Evolutionary conservation across 306 rosid species (phyloP).

Genomic region (Lathyrus oleraceus): DNA sequence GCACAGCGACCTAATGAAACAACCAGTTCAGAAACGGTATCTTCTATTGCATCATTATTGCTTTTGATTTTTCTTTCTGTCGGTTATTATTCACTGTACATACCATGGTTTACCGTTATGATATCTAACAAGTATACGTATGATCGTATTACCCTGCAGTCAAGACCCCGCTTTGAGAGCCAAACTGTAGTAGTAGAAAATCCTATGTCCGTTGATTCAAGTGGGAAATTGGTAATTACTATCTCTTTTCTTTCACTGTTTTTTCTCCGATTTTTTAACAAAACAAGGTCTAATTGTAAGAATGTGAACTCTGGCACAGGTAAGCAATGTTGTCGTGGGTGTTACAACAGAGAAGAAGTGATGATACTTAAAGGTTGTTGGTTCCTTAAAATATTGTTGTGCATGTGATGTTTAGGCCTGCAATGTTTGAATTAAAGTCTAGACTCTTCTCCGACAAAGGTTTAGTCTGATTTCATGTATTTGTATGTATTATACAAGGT

Average conservation of each 20-base stretch:
- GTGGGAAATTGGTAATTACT: conserved; percentile 84
- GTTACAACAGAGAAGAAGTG: conserved; percentile 86
- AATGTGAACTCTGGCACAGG: conserved; percentile 58
- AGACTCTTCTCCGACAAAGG: conserved; percentile 21
- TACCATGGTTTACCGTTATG: conserved; percentile 14
- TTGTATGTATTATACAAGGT: conserved; percentile 33
- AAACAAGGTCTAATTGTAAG: conserved; percentile 19
- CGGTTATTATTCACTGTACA: not conserved
- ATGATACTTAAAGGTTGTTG: conserved; percentile 30
- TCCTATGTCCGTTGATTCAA: conserved; percentile 91
- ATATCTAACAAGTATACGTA: conserved; percentile 7
- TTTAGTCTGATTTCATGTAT: conserved; percentile 33
- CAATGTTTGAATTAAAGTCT: conserved; percentile 16
- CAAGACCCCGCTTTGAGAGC: conserved; percentile 64
- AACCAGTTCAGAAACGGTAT: conserved; percentile 53
- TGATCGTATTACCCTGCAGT: conserved; percentile 42
- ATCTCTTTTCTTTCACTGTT: conserved; percentile 3
- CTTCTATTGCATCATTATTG: conserved; percentile 78
- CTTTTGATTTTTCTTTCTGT: conserved; percentile 7
- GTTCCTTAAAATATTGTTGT: conserved; percentile 30
- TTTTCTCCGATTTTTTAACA: not conserved
- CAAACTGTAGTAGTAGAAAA: conserved; percentile 97
- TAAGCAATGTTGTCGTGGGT: conserved; percentile 96
- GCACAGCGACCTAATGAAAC: conserved; percentile 72
- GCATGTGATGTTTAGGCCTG: conserved; percentile 39